Evolutionary conservation across 257 asterid genomes (phyloP), one percentile per base, ranked within the genome.

Genomic region (Linaria vulgaris): DNA sequence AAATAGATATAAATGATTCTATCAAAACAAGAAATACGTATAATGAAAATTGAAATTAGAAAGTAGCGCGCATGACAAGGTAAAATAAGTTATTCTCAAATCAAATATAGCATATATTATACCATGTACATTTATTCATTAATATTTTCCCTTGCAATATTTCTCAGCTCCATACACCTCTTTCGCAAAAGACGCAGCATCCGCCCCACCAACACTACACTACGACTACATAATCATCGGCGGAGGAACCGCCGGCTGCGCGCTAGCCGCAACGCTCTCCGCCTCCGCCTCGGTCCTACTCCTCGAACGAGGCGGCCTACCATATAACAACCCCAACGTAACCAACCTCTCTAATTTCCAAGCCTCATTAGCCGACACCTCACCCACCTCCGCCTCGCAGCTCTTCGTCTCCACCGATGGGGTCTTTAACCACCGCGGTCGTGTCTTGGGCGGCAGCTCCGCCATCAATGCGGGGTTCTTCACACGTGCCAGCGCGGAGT

Each of bases 241-340:
- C 0, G 96, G 96, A 6, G 96, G 98, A 22, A 81, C 96, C 5
- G 80, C 90, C 6, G 98, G 98, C 0, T 88, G 96, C 71, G 85
- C 88, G 0, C 60, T 88, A 44, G 91, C 96, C 1, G 91, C 96
- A 0, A 88, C 96, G 4, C 88, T 88, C 17, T 91, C 98, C 5
- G 70, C 79, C 60, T 23, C 78, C 14, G 75, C 90, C 3, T 77
- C 24, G n/a, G 95, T 91, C 5, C 66, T 85, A 0, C 56, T 91
- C 25, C 79, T 91, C 10, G 98, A 91, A 72, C 64, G 98, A 38
- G 97, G 97, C 38, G 94, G 87, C 9, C 66, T 88, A 12, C 96
- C 97, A 0, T 91, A 91, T 58, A 74, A 68, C 47, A 59, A 88
- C 64, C 88, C 95, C 1, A 79, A 75, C 76, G 70, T 91, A 15